Percentiles rank a stretch among this genome's conserved stretches.
Conservation (phyloP, 108 stramenopile genomes). For the Fragilariopsis cylindrus region DNA sequence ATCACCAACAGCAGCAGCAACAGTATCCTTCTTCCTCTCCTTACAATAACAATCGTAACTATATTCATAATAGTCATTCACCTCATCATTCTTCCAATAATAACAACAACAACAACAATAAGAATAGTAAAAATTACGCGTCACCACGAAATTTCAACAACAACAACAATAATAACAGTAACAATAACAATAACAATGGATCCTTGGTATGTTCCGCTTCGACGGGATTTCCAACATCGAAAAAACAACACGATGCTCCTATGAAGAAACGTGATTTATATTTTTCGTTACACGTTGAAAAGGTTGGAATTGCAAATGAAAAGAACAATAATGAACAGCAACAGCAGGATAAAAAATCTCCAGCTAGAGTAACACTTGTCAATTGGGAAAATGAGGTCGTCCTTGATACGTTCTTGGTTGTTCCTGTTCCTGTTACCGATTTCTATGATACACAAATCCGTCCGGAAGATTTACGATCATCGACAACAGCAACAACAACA, state of each 20-base stretch:
- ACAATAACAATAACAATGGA: neutral
- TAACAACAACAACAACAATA: neutral
- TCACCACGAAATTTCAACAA: neutral
- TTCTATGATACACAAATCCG: constrained; percentile 82
- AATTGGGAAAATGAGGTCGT: constrained; percentile 75
- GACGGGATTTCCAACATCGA: constrained; percentile 12
- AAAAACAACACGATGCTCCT: constrained; percentile 73
- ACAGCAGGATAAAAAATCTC: constrained; percentile 25
- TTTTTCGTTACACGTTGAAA: constrained; percentile 89
- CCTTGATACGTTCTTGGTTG: constrained; percentile 74
- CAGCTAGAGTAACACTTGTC: constrained; percentile 79
- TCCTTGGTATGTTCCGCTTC: constrained; percentile 8
- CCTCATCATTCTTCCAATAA: too few species aligned
- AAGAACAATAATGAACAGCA: constrained; percentile 13
- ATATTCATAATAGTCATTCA: too few species aligned
- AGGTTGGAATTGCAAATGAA: constrained; percentile 78
- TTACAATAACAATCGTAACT: too few species aligned
- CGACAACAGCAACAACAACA: neutral
- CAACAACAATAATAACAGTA: neutral
- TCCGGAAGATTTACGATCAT: constrained; percentile 25
- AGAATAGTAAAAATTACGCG: neutral
- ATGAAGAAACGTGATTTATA: constrained; percentile 81
- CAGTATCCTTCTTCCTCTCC: neutral
- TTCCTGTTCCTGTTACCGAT: constrained; percentile 80
- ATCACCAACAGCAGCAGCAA: constrained; percentile 1